Evolutionary conservation across 2,329 filamentous ascomycete genomes (phyloP), one percentile per base, ranked within the genome.

Genomic region (Eurotiales sp.): DNA sequence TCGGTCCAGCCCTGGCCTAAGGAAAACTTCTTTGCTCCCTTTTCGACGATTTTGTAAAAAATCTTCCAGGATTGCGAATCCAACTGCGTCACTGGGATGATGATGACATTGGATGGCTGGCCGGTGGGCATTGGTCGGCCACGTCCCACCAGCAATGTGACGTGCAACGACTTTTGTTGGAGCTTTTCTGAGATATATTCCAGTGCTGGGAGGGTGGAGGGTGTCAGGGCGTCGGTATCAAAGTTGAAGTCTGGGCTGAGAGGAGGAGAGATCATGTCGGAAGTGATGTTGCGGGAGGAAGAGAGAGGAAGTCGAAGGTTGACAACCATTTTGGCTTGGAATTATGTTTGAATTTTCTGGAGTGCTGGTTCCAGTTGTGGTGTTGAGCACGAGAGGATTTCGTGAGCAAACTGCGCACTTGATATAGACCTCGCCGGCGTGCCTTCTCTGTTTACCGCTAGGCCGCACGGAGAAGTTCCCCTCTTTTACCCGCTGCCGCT

Each of bases 161-260:
- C 61, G 37, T 73, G 70, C 56, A 71, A 62, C 46, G 62, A 63
- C 50, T 62, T 65, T 52, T 70, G 64, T 45, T 70, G 65, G 0
- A 73, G 61, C 49, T 72, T 73, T 50, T 57, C 59, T 21, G 70
- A 72, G 29, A 73, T 68, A 48, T 72, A 72, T 46, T 72, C 69
- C 8, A 73, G 57, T 8, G 69, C 70, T 1, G 69, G 67, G n/a
- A 70, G 53, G 23, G 69, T 61, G 5, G 66, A 67, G 0, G 66
- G 62, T 5, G 64, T 62, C 3, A 71, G 57, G 2, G 64, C 65
- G 30, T 71, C 68, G 5, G 68, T 63, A 49, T 70, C 68, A 37
- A 69, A 68, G 46, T 61, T 64, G 53, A 70, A 68, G 45, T 64
- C 62, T 0, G 69, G 63, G 19, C 68, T 69, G 3, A 73, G 61